Conservation (phyloP, 371 early-diverging fungal genomes). For the Actinomortierella wolfii region DNA sequence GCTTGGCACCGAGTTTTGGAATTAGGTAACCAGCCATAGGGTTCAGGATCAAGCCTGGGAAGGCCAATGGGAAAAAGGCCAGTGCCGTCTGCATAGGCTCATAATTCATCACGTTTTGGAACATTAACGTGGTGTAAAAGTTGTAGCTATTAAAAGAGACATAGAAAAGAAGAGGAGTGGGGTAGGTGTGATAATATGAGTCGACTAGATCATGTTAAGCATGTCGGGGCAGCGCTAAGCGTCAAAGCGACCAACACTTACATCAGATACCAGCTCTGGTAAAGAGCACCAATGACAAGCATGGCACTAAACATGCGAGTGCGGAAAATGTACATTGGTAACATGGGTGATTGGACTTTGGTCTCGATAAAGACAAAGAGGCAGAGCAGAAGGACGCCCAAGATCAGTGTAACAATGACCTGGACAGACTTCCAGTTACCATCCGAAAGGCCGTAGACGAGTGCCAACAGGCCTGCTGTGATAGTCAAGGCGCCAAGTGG, state of each 20-base stretch:
- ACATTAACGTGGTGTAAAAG: conserved; percentile 49
- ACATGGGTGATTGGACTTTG: conserved; percentile 37
- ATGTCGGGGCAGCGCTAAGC: conserved; percentile 6
- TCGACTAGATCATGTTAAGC: too few species aligned
- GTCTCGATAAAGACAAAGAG: conserved; percentile 44
- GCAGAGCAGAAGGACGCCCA: conserved; percentile 21
- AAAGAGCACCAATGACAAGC: conserved; percentile 48
- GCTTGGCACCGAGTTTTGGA: conserved; percentile 42
- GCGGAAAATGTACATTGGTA: conserved; percentile 39
- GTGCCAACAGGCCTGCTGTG: conserved; percentile 47
- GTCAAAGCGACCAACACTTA: conserved; percentile 11
- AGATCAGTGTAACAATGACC: conserved; percentile 44
- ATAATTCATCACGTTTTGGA: conserved; percentile 49
- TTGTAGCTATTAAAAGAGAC: conserved; percentile 42
- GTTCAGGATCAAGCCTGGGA: conserved; percentile 38
- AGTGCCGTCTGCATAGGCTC: conserved; percentile 47
- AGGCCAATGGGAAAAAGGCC: conserved; percentile 47
- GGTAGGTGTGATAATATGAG: conserved; percentile 28
- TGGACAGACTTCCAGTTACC: conserved; percentile 49
- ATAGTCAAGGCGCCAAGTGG: conserved; percentile 47
- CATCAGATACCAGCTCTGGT: conserved; percentile 44
- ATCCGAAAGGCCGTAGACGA: conserved; percentile 51
- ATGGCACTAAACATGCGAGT: conserved; percentile 43
- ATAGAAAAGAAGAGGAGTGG: conserved; percentile 21
- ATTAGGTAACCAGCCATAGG: conserved; percentile 40